These are phyloP conservation scores for Claviceps maximensis DNA, from an alignment of 2,329 filamentous ascomycete genomes.

Conservation along the genomic window DNA sequence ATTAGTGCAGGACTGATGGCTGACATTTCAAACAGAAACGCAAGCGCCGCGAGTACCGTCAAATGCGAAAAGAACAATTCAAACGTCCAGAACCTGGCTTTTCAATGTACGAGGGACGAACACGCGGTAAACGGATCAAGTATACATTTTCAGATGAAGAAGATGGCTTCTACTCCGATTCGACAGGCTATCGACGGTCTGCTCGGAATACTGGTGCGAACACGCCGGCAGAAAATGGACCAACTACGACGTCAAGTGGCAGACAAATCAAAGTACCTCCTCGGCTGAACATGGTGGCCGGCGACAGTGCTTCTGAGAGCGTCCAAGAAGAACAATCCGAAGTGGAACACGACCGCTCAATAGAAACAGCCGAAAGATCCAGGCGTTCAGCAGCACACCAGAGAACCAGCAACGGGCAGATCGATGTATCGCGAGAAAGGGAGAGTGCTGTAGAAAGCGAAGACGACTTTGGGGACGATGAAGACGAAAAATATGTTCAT, in stretches of 20 bases:
- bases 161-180: conserved; percentile 54
- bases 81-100: conserved; percentile 77
- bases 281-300: conserved; percentile 50
- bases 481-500: conserved; percentile 56
- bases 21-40: conserved; percentile 54
- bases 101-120: conserved; percentile 90
- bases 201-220: conserved; percentile 61
- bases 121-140: conserved; percentile 87
- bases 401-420: conserved; percentile 35
- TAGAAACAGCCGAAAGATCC: conserved; percentile 35
- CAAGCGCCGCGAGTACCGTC: conserved; percentile 80
- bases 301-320: conserved; percentile 32
- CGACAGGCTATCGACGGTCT: conserved; percentile 48
- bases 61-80: conserved; percentile 76
- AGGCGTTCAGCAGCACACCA: conserved; percentile 35
- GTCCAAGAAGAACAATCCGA: conserved; percentile 31
- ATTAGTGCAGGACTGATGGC: not conserved
- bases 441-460: conserved; percentile 55
- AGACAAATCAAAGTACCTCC: conserved; percentile 63
- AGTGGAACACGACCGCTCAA: conserved; percentile 24
- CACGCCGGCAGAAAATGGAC: conserved; percentile 55
- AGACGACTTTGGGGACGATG: conserved; percentile 64
- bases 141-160: conserved; percentile 94
- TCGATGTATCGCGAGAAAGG: conserved; percentile 23
- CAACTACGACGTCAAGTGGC: conserved; percentile 68